Conservation (phyloP, 257 asterid species). For the Linaria vulgaris region DNA sequence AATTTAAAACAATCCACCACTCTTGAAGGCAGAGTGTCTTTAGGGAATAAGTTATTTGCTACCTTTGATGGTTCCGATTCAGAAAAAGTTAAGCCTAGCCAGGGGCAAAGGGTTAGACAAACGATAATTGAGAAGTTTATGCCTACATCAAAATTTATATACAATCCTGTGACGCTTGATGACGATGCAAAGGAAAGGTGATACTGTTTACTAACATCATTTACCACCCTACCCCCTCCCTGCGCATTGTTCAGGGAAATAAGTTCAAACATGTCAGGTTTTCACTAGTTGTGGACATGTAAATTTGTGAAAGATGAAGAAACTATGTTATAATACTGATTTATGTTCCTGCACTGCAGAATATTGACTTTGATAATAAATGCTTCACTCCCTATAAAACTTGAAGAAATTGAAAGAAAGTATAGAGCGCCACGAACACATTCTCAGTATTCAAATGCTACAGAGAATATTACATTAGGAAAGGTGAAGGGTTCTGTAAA, state of each 20-base stretch:
- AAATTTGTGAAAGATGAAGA: slow-evolving; percentile 11
- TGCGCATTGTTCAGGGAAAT: not conserved
- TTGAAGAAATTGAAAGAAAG: slow-evolving; percentile 40
- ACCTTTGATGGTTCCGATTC: slow-evolving; percentile 30
- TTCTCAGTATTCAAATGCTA: slow-evolving; percentile 35
- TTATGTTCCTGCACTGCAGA: slow-evolving; percentile 41
- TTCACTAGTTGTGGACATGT: slow-evolving; percentile 1
- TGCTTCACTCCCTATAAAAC: slow-evolving; percentile 55
- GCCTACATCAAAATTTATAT: slow-evolving; percentile 33
- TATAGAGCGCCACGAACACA: slow-evolving; percentile 54
- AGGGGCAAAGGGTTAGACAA: slow-evolving; percentile 21
- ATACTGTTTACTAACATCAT: slow-evolving; percentile 15
- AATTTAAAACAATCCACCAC: slow-evolving; percentile 27
- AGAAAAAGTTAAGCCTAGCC: slow-evolving; percentile 32
- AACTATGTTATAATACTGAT: not conserved
- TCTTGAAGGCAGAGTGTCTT: slow-evolving; percentile 35
- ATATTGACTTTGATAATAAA: slow-evolving; percentile 49
- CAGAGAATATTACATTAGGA: slow-evolving; percentile 65
- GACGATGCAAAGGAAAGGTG: slow-evolving; percentile 65
- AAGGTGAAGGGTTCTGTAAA: slow-evolving; percentile 69
- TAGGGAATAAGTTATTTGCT: slow-evolving; percentile 44
- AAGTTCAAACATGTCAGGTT: not conserved
- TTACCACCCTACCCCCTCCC: not conserved
- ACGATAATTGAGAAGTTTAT: slow-evolving; percentile 37
- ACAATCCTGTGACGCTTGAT: slow-evolving; percentile 41